Evolutionary conservation across 2,329 filamentous ascomycete genomes (phyloP), one percentile per base, ranked within the genome.

Genomic region (Fusarium nisikadoi): DNA sequence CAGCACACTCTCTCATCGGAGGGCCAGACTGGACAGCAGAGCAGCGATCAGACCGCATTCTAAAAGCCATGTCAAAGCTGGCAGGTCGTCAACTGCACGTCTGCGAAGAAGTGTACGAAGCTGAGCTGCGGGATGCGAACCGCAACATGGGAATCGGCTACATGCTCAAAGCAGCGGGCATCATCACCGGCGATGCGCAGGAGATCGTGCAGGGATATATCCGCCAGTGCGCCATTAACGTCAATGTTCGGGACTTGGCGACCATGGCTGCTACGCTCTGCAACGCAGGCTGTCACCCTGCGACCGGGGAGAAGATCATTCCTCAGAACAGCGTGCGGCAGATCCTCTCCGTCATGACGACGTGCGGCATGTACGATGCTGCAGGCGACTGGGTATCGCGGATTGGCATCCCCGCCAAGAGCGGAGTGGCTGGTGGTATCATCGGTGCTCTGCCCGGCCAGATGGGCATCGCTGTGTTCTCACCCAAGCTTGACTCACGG

Each of bases 291-390:
- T 75, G 80, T 6, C 79, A 83, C 31, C 81, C 81, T 3, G 58
- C 76, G 10, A 80, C 78, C 1, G 76, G 76, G 4, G 80, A 82
- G 19, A 49, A 33, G 14, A 79, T 83, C 17, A 83, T 83, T 16
- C 79, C 81, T 0, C 79, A 80, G 7, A 66, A 71, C 6, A 82
- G 79, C 53, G 81, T 83, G 2, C 79, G 81, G 12, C 81, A 83
- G 47, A 80, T 83, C 1, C 75, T 83, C 5, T 83, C 81, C 13
- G 79, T 83, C 60, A 83, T 83, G 81, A 83, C 81, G 2, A 83
- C 81, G 2, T 83, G 81, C 46, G 81, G 81, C 35, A 83, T 83
- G 81, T 83, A 83, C 70, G 77, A 82, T 68, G 79, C 80, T n/a
- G 81, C 81, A 1, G 81, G 81, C 8, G 79, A 81, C 53, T 83